phyloP scores from a whole-genome alignment of 805 yeast genomes.

The Cyberlindnera meyerae region DNA sequence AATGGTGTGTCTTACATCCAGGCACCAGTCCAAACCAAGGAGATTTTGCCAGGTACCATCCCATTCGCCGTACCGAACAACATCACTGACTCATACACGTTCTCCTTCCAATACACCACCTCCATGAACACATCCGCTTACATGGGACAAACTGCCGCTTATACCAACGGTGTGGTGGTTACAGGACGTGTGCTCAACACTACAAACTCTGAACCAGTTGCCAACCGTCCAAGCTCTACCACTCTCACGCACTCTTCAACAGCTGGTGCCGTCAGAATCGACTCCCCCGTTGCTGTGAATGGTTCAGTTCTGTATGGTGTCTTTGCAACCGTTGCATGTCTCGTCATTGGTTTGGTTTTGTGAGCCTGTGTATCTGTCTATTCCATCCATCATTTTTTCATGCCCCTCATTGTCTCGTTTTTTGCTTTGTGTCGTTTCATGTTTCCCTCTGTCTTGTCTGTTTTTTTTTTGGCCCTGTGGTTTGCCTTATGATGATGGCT shows the following conservation, averaged over 20 bases:
- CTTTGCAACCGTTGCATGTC: slow-evolving; percentile 1
- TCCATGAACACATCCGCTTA: slow-evolving; percentile 1
- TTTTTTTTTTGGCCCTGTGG: no score
- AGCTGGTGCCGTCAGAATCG: neutral
- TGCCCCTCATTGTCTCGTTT: no score
- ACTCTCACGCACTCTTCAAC: neutral
- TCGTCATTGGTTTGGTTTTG: slow-evolving; percentile 5
- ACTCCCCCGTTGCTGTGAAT: neutral
- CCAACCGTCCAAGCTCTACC: neutral
- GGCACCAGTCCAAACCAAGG: no score
- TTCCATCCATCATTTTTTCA: neutral
- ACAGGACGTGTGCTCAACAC: slow-evolving; percentile 14
- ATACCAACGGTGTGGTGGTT: slow-evolving; percentile 12
- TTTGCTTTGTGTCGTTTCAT: no score
- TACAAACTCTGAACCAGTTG: slow-evolving; percentile 2
- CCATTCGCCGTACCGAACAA: slow-evolving; percentile 44
- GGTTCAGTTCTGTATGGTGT: slow-evolving; percentile 2
- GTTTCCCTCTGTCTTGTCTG: no score
- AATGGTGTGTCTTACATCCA: no score
- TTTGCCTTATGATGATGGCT: no score
- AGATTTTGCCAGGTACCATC: slow-evolving; percentile 39
- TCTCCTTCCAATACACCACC: slow-evolving; percentile 5
- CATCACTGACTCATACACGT: slow-evolving; percentile 16
- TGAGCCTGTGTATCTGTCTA: neutral
- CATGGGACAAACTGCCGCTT: slow-evolving; percentile 13